Evolutionary conservation across 305 asterid genomes (phyloP), one percentile per base, ranked within the genome.

Genomic region (Rubia peregrina): DNA sequence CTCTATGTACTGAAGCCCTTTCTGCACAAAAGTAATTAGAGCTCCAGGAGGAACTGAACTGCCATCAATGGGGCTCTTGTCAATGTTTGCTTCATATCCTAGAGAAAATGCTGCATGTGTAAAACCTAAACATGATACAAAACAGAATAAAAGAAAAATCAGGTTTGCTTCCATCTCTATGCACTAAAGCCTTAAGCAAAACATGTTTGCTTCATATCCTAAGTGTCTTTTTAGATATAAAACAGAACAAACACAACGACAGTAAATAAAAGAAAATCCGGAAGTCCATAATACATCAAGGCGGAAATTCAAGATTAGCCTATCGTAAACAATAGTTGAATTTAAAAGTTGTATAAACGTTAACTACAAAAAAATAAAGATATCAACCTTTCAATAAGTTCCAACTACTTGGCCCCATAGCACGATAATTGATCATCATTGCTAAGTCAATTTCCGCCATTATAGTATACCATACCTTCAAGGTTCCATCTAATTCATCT

Each of bases 151-250:
- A 3, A 7, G 16, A 9, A 22, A 44, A 13, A 11, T 2, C 41
- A 46, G 8, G 71, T 85, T 83, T 73, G 86, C 86, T 82, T 83
- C 85, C 85, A 82, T 75, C 74, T 80, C 88, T 61, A 73, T 30
- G 72, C 61, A 80, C 71, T 78, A 78, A 64, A 85, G 79, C 73
- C 88, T 88, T 78, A 73, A 75, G 85, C 55, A 80, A 75, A 67
- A 78, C 49, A 77, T 46, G 68, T 76, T 73, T 43, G 86, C 81
- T 79, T 86, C 90, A 61, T 38, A 57, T 26, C 83, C 76, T 64
- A 86, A 30, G 33, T 30, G 33, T 30, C 17, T 48, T 48, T 48
- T 48, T 16, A 48, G 53, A 48, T 48, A n/a, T 9, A 30, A n/a
- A 12, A 36, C 4, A 12, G 6, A 17, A 9, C 61, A 48, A 26